phyloP scores from a whole-genome alignment of 2,329 filamentous ascomycete species.

The Aspergillus puulaauensis region DNA sequence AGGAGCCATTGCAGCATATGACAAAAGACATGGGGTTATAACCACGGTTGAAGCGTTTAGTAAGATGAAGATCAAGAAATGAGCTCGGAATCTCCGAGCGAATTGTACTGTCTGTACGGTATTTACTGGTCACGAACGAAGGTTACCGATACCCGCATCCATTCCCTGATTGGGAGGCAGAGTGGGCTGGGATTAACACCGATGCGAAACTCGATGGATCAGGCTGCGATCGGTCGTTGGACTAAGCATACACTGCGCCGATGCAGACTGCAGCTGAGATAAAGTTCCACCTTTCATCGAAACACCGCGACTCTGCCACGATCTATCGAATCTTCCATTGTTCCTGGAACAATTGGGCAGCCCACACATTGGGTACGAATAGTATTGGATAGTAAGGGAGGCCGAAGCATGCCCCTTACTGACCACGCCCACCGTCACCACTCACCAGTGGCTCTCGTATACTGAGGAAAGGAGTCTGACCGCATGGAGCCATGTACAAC shows the following conservation, averaged over 20 bases:
- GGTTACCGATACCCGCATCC: not conserved
- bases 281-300: not conserved
- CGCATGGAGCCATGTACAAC: not conserved
- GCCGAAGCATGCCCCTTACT: not conserved
- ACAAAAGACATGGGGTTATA: not conserved
- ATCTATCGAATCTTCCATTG: conserved; percentile 2
- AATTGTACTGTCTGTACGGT: not conserved
- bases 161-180: not conserved
- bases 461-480: not conserved
- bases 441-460: no score
- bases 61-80: not conserved
- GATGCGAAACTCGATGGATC: not conserved
- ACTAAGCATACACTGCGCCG: not conserved
- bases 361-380: not conserved
- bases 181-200: not conserved
- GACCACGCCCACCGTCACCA: not conserved
- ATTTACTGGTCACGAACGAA: not conserved
- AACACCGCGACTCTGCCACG: not conserved
- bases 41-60: no score
- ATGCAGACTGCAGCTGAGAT: not conserved
- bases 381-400: not conserved
- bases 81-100: no score
- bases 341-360: conserved; percentile 2
- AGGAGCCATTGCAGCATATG: no score
- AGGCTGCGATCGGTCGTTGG: not conserved